Evolutionary conservation across 257 asterid genomes (phyloP).

Genomic region (Echium plantagineum): DNA sequence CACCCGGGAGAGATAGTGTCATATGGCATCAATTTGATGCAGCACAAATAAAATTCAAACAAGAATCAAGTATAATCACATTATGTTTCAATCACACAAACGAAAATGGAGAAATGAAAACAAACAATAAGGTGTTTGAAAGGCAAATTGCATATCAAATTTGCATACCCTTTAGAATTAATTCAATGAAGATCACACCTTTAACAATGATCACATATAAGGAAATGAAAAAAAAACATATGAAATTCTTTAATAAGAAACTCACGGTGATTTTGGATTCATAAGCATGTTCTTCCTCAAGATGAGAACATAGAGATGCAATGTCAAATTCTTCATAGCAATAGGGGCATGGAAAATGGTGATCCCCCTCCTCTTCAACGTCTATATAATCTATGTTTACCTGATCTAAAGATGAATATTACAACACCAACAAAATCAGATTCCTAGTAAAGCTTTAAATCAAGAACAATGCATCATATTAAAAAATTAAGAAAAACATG

Average conservation of each 20-base stretch:
- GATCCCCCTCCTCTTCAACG: constrained; percentile 66
- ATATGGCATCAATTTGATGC: no score
- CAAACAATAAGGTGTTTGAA: no score
- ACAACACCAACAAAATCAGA: not conserved
- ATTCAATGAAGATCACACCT: no score
- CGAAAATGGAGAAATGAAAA: no score
- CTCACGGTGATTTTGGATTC: constrained; percentile 72
- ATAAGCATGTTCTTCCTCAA: constrained; percentile 62
- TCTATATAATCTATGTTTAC: constrained; percentile 51
- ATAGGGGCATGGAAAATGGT: constrained; percentile 72
- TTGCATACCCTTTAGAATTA: no score
- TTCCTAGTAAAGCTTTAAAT: not conserved
- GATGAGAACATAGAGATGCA: constrained; percentile 75
- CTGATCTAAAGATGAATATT: constrained; percentile 37
- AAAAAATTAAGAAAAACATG: not conserved
- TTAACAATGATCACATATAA: no score
- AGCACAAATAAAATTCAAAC: no score
- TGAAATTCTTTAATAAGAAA: constrained; percentile 3
- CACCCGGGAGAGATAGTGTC: no score
- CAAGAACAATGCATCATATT: not conserved
- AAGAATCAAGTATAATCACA: no score
- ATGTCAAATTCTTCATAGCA: constrained; percentile 74
- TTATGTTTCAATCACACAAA: no score
- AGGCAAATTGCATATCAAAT: no score
- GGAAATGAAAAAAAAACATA: not conserved